Evolutionary conservation across 2,329 filamentous ascomycete species (phyloP), one percentile per base, ranked within the genome.

Genomic region (Paracorniculantispora psalliotae): DNA sequence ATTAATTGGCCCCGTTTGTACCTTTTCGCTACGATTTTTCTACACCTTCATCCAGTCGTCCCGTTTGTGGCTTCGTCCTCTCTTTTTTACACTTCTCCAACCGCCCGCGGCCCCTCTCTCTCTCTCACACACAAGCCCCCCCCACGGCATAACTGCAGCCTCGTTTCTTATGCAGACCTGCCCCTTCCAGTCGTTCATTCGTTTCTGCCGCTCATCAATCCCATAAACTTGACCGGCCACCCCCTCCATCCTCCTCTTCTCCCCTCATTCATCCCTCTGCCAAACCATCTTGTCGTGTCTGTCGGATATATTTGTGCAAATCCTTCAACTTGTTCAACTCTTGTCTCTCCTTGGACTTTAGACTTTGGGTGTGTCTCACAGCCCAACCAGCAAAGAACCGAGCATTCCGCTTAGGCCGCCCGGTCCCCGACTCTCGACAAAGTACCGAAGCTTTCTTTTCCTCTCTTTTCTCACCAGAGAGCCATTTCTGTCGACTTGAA

Each of bases 51-150:
- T 50, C 48, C 59, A 35, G 19, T 26, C 15, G 15, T 57, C 49
- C 17, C n/a, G n/a, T 48, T 47, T 56, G 41, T 37, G 57, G 41
- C 37, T 44, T 51, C 19, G 50, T 57, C 66, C 68, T 66, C 61
- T 63, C 62, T 47, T 67, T 64, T n/a, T n/a, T n/a, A n/a, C n/a
- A n/a, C n/a, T n/a, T n/a, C n/a, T n/a, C n/a, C n/a, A 44, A 68
- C 63, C 60, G 46, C 37, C 23, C 53, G 7, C 44, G 39, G 13
- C 10, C 23, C 23, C 43, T 30, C 28, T 10, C 28, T 2, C 28
- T 17, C 26, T 13, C 25, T 25, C 25, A 28, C 46, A 47, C n/a
- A n/a, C n/a, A 15, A 15, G 46, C 35, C 48, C 30, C 49, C 52
- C 41, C 52, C 52, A 55, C 53, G 53, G 30, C 12, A n/a, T n/a